These are phyloP conservation scores for Aschersonia sp. DNA, from an alignment of 2,329 filamentous ascomycete genomes.

Conservation along the genomic window DNA sequence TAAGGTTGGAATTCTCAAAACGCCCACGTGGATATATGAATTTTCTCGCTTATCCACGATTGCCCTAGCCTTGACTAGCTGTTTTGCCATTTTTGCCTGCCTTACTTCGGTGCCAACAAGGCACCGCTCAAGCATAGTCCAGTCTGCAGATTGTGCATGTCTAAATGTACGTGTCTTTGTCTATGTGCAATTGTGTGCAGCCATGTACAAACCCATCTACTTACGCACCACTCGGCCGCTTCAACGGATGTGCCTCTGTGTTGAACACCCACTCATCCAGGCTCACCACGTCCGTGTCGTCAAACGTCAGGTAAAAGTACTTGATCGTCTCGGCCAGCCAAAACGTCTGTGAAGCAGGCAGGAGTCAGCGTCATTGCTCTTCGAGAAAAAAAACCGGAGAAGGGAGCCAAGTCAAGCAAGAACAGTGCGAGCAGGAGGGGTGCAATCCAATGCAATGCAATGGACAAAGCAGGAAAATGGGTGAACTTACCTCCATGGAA, in stretches of 20 bases:
- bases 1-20: too few relatives aligned
- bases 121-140: too few relatives aligned
- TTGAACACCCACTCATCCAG: slow-evolving; percentile 58
- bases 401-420: background rate
- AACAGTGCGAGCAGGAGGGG: background rate
- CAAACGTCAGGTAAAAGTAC: slow-evolving; percentile 64
- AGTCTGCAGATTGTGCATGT: too few relatives aligned
- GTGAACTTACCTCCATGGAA: slow-evolving; percentile 41
- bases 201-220: too few relatives aligned
- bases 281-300: slow-evolving; percentile 45
- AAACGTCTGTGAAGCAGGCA: slow-evolving; percentile 30
- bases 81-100: too few relatives aligned
- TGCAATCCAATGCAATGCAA: background rate
- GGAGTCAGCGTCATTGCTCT: background rate
- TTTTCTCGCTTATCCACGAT: too few relatives aligned
- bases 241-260: slow-evolving; percentile 40
- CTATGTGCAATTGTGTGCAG: too few relatives aligned
- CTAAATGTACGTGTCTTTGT: too few relatives aligned
- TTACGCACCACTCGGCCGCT: slow-evolving; percentile 10
- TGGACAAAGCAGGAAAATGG: background rate
- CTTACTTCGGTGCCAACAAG: too few relatives aligned
- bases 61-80: too few relatives aligned
- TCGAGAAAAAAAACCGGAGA: background rate
- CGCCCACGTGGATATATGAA: too few relatives aligned
- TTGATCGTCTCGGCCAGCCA: slow-evolving; percentile 68